Evolutionary conservation across 2,329 filamentous ascomycete species (phyloP), one percentile per base, ranked within the genome.

Genomic region (Colletotrichum euphorbiae): DNA sequence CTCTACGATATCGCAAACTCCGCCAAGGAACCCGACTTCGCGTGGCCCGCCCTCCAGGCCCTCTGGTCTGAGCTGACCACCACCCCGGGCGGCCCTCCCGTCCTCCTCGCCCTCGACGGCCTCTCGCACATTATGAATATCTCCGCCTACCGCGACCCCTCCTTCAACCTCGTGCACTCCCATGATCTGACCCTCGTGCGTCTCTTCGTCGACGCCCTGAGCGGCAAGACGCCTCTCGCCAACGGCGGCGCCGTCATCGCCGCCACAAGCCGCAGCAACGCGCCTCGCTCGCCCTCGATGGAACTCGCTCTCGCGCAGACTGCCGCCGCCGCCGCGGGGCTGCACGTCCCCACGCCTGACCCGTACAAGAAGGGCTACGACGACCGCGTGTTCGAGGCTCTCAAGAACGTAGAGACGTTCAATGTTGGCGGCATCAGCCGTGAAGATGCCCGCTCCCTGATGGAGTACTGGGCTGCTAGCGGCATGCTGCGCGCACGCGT

Each of bases 381-480:
- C 73, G 77, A 82, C 60, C 83, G 87, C 45, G 84, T 86, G 48
- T 86, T 87, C 71, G 83, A 83, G 21, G 80, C 80, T 2, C 79
- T 91, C 59, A 78, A 83, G 70, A 82, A 82, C 50, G 81, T 85
- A 45, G 77, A 81, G 67, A 80, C 89, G 2, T 71, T 90, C 60
- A 84, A 87, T 19, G 76, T 97, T 19, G 84, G 86, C 46, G 91
- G 93, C 8, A 75, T 98, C 72, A 90, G 83, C 73, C 92, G 90
- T 79, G 80, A 85, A 2, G 95, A 98, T 80, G 90, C 93, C 11
- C 87, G 91, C 68, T 86, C 89, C 1, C 83, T 97, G 73, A 91
- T 98, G 89, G 94, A 98, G 82, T 98, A 98, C 81, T 98, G 95
- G 85, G 94, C 93, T 5, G 89, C 88, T 40, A 97, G 93, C 78